Evolutionary conservation across 169 alveolate species (phyloP).

Genomic region (Plasmodium berghei): DNA sequence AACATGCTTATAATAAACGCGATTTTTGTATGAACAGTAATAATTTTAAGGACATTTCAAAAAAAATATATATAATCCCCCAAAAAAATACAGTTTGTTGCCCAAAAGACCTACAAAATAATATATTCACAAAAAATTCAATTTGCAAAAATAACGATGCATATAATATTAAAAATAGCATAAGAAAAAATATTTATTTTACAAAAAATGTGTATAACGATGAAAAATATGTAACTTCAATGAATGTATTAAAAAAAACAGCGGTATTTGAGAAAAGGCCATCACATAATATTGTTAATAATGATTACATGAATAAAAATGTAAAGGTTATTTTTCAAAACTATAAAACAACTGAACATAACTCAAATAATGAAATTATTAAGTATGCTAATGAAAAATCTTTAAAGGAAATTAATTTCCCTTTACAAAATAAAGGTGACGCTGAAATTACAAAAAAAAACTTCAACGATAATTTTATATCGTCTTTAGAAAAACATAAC

Average conservation of each 20-base stretch:
- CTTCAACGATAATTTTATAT: background rate
- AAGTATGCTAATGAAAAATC: conserved; percentile 1
- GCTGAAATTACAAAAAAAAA: conserved; percentile 34
- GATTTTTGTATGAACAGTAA: conserved; percentile 43
- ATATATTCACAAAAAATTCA: background rate
- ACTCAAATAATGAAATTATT: conserved; percentile 25
- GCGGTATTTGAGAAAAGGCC: conserved; percentile 24
- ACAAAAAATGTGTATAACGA: conserved; percentile 11
- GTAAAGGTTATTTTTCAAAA: conserved; percentile 22
- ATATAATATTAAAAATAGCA: background rate
- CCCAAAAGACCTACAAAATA: conserved; percentile 30
- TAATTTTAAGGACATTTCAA: conserved; percentile 28
- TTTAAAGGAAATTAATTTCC: conserved; percentile 13
- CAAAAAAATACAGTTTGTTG: conserved; percentile 14
- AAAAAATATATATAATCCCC: conserved; percentile 10
- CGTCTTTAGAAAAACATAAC: conserved; percentile 14
- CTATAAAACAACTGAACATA: conserved; percentile 14
- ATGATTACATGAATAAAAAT: conserved; percentile 30
- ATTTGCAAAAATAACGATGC: conserved; percentile 22
- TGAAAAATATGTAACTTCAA: conserved; percentile 20
- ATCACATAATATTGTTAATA: conserved; percentile 32
- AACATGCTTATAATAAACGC: conserved; percentile 14
- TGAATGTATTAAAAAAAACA: conserved; percentile 46
- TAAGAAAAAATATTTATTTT: conserved; percentile 11
- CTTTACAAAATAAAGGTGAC: conserved; percentile 23